phyloP scores from a whole-genome alignment of 1,139 yeast genomes.

The Geotrichum europaeum region DNA sequence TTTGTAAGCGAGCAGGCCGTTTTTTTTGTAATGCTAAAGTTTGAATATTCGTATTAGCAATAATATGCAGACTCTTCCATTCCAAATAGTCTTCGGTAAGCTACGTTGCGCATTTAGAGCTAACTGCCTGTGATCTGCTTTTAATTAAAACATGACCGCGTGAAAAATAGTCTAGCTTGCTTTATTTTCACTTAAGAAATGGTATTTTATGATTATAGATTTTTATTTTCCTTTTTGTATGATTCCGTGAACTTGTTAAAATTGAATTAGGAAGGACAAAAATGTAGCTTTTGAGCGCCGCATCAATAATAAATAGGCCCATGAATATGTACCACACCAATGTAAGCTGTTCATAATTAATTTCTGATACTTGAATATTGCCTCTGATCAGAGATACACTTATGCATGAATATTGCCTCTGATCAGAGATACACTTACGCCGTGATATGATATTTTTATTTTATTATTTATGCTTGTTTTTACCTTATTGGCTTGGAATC shows the following conservation, averaged over 20 bases:
- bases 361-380: not conserved
- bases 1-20: too few relatives aligned
- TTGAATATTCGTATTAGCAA: too few relatives aligned
- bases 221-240: not conserved
- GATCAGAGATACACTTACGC: not conserved
- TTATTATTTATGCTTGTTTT: not conserved
- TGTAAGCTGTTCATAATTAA: not conserved
- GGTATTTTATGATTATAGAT: not conserved
- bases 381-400: not conserved
- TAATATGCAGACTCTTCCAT: too few relatives aligned
- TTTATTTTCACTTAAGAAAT: not conserved
- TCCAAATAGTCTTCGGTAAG: too few relatives aligned
- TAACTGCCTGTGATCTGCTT: too few relatives aligned
- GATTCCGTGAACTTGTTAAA: not conserved
- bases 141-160: too few relatives aligned
- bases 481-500: not conserved
- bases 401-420: not conserved
- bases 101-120: too few relatives aligned
- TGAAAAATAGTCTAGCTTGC: not conserved
- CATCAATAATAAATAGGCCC: not conserved
- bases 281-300: not conserved
- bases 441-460: not conserved
- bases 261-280: not conserved
- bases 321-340: not conserved
- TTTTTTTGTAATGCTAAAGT: too few relatives aligned